A percentile compares a stretch with the other conserved stretches of the same genome.
Evolutionary conservation across 2,329 filamentous ascomycete genomes (phyloP).

Genomic region (Colletotrichum lentis): DNA sequence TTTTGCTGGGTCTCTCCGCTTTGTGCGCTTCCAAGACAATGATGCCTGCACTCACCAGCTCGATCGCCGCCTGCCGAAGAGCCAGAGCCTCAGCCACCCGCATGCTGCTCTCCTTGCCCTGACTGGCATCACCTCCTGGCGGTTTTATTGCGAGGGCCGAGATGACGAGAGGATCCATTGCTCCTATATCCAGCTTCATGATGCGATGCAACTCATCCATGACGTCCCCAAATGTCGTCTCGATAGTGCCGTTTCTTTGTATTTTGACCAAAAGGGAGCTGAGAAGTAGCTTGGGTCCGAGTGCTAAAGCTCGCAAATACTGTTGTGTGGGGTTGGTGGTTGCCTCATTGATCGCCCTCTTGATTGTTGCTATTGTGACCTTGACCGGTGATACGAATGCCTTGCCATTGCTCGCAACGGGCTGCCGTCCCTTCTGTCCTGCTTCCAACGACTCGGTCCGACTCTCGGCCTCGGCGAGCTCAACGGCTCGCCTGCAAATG

Average conservation of each 20-base stretch:
- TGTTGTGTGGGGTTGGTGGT: constrained; percentile 92
- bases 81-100: constrained; percentile 29
- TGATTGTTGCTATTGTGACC: constrained; percentile 93
- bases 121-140: constrained; percentile 23
- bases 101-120: constrained; percentile 11
- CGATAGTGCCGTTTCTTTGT: constrained; percentile 82
- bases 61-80: constrained; percentile 77
- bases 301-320: constrained; percentile 81
- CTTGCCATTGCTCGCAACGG: constrained; percentile 42
- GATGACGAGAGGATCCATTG: background rate
- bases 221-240: constrained; percentile 89
- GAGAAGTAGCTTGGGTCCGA: constrained; percentile 85
- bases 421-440: constrained; percentile 58
- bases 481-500: constrained; percentile 93
- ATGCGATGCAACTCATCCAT: constrained; percentile 84
- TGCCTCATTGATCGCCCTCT: constrained; percentile 92
- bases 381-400: constrained; percentile 56
- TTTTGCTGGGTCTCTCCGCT: constrained; percentile 86
- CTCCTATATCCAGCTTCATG: constrained; percentile 48
- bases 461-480: constrained; percentile 83
- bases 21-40: constrained; percentile 82
- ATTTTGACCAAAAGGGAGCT: constrained; percentile 81
- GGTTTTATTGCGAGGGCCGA: constrained; percentile 5
- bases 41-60: constrained; percentile 86
- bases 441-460: constrained; percentile 64